These are phyloP conservation scores for Cladosporium sp. DNA, from an alignment of 2,329 filamentous ascomycete species.

Conservation along the genomic window DNA sequence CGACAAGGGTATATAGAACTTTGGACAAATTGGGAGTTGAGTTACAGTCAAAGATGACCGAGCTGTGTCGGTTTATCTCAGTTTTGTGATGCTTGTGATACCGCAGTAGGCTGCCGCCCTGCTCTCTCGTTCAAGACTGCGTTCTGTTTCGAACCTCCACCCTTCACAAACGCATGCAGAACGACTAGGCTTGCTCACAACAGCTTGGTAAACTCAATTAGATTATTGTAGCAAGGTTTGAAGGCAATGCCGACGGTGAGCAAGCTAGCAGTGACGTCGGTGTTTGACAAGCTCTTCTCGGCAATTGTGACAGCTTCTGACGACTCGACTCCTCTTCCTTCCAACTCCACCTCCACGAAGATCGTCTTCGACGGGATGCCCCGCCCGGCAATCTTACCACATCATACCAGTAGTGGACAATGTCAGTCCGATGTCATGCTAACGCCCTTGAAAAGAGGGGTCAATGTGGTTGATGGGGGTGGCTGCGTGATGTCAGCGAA, in stretches of 20 bases:
- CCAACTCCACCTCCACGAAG: neutral
- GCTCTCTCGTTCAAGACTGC: too few relatives aligned
- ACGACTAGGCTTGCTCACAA: too few relatives aligned
- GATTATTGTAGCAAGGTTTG: neutral
- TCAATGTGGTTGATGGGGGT: neutral
- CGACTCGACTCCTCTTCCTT: conserved; percentile 6
- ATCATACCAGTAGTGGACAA: neutral
- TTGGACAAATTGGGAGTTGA: neutral
- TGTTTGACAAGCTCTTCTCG: neutral
- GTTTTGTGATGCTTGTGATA: too few relatives aligned
- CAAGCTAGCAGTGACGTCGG: neutral
- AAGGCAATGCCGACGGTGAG: neutral
- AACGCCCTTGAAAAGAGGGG: neutral
- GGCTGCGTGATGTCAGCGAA: neutral
- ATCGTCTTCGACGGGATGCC: neutral
- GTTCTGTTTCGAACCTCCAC: too few relatives aligned
- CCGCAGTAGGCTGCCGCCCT: too few relatives aligned
- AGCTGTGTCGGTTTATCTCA: too few relatives aligned
- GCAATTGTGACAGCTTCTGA: neutral
- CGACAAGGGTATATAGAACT: neutral
- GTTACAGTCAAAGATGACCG: too few relatives aligned
- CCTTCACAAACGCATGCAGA: too few relatives aligned
- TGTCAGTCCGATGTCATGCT: neutral
- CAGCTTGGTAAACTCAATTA: neutral
- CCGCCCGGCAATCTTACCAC: neutral